phyloP scores from a whole-genome alignment of 2,329 filamentous ascomycete species.

The Phialophora tarda region DNA sequence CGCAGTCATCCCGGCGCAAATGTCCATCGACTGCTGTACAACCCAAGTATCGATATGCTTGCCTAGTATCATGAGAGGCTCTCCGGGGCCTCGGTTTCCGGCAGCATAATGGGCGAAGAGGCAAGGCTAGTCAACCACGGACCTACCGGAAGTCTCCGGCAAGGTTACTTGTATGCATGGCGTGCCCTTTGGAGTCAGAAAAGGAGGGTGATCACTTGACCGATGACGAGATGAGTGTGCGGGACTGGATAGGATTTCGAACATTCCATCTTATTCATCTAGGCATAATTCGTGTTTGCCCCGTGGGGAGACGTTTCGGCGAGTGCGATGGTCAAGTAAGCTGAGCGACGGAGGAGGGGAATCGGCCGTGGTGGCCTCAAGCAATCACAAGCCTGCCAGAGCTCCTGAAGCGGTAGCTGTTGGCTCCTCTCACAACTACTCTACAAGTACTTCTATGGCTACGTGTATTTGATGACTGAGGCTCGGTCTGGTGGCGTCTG shows the following conservation, averaged over 20 bases:
- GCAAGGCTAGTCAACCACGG: conserved; percentile 11
- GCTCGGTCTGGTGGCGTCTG: neutral
- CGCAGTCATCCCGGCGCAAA: neutral
- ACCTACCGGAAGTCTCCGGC: conserved; percentile 34
- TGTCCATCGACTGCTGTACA: neutral
- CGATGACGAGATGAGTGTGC: conserved; percentile 23
- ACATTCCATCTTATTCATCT: conserved; percentile 11
- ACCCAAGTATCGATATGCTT: neutral
- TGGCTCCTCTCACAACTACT: neutral
- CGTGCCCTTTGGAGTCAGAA: conserved; percentile 2
- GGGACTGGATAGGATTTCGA: conserved; percentile 1
- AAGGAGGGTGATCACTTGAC: conserved; percentile 24
- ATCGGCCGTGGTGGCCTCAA: neutral
- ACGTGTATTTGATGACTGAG: neutral
- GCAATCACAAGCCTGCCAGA: conserved; percentile 4
- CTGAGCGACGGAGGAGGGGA: conserved; percentile 10
- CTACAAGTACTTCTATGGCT: neutral
- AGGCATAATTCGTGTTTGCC: conserved; percentile 12
- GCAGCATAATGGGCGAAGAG: conserved; percentile 5
- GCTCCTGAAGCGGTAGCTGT: conserved; percentile 7
- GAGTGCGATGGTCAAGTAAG: conserved; percentile 16
- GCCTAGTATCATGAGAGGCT: conserved; percentile 19
- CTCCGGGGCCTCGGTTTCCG: conserved; percentile 4
- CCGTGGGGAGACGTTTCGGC: conserved; percentile 12
- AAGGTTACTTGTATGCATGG: neutral